Conservation (phyloP, 2,329 filamentous ascomycete species). For the Didymella segeticola region DNA sequence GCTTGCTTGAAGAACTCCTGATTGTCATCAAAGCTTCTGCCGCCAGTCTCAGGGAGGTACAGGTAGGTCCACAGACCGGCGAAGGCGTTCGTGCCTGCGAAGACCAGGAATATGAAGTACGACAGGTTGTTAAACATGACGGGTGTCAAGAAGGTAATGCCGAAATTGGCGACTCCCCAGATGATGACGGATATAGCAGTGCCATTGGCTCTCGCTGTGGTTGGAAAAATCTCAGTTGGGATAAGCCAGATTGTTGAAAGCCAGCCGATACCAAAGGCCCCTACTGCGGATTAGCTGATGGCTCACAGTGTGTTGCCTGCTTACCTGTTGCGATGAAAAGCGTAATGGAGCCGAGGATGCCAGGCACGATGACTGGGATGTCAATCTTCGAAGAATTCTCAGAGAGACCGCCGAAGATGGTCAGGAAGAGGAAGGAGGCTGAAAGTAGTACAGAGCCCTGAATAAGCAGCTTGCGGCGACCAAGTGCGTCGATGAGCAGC, state of each 20-base stretch:
- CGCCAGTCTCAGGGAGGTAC: slow-evolving; percentile 62
- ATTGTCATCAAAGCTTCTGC: slow-evolving; percentile 66
- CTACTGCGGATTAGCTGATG: slow-evolving; percentile 24
- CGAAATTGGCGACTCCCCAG: slow-evolving; percentile 66
- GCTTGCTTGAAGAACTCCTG: slow-evolving; percentile 65
- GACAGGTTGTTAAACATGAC: slow-evolving; percentile 66
- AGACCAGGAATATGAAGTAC: slow-evolving; percentile 66
- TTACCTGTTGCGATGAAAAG: slow-evolving; percentile 61
- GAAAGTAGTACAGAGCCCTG: slow-evolving; percentile 60
- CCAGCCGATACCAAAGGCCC: slow-evolving; percentile 67
- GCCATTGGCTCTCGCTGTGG: slow-evolving; percentile 61
- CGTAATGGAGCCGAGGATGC: slow-evolving; percentile 59
- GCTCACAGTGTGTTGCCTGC: not conserved
- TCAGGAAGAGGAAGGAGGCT: slow-evolving; percentile 59
- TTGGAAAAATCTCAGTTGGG: slow-evolving; percentile 65
- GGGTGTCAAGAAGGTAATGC: slow-evolving; percentile 63
- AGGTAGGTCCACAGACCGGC: slow-evolving; percentile 63
- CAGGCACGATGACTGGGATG: slow-evolving; percentile 53
- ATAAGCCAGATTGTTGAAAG: slow-evolving; percentile 66
- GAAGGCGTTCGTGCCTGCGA: slow-evolving; percentile 61
- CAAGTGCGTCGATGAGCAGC: slow-evolving; percentile 64
- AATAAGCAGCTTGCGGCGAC: slow-evolving; percentile 61
- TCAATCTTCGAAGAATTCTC: slow-evolving; percentile 47
- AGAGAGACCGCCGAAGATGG: slow-evolving; percentile 59
- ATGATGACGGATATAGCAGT: slow-evolving; percentile 62